These are phyloP conservation scores for Wallemia mellicola DNA, from an alignment of 1,284 basidiomycete species.

Conservation along the genomic window DNA sequence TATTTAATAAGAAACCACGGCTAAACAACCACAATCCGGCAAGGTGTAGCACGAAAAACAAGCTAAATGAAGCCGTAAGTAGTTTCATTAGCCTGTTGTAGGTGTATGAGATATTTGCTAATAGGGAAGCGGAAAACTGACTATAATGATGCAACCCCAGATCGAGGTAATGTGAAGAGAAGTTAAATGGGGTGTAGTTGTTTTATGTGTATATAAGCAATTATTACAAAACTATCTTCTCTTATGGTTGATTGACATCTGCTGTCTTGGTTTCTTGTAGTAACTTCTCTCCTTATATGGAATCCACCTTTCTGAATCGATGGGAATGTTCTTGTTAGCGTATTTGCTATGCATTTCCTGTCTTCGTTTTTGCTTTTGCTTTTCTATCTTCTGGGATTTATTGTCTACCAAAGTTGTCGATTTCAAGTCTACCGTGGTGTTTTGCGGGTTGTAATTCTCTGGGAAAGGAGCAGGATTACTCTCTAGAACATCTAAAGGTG, in stretches of 20 bases:
- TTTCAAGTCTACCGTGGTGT: neutral
- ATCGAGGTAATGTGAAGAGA: too few relatives aligned
- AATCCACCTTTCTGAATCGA: neutral
- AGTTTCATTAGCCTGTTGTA: too few relatives aligned
- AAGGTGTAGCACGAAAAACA: constrained; percentile 14
- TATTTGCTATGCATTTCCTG: neutral
- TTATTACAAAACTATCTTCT: neutral
- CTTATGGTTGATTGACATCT: neutral
- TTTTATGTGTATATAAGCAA: too few relatives aligned
- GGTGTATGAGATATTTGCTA: too few relatives aligned
- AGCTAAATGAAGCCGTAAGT: neutral
- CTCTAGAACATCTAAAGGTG: neutral
- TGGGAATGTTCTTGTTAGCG: neutral
- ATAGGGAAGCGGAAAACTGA: too few relatives aligned
- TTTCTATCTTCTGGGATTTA: neutral
- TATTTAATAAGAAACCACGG: constrained; percentile 56
- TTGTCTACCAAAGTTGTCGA: neutral
- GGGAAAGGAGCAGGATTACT: neutral
- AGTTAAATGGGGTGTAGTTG: too few relatives aligned
- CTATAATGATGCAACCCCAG: too few relatives aligned
- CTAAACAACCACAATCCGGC: constrained; percentile 35
- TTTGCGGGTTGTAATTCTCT: neutral
- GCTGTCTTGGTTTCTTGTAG: neutral
- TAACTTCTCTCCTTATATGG: neutral
- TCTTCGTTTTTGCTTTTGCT: neutral